Conservation (phyloP, 331 rosid genomes). For the Malus hybrid region DNA sequence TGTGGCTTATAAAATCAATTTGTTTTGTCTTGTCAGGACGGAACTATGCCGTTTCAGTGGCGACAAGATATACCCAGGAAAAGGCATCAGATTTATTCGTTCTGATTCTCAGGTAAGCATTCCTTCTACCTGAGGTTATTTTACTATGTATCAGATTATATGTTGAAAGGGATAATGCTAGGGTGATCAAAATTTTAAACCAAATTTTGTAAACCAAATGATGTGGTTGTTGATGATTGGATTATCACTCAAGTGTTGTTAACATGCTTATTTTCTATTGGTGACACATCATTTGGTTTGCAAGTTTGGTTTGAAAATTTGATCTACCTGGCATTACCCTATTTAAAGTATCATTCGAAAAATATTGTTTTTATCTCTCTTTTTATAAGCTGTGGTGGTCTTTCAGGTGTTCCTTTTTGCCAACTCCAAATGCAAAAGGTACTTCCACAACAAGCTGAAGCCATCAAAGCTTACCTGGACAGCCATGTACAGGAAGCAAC, state of each 20-base stretch:
- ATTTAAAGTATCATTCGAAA: no score
- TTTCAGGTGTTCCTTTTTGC: constrained; percentile 63
- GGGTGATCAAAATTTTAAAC: no score
- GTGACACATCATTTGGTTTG: no score
- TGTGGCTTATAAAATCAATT: no score
- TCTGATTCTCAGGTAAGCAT: constrained; percentile 64
- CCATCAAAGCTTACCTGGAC: constrained; percentile 92
- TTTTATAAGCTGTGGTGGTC: background rate
- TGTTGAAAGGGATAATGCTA: no score
- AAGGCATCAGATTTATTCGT: constrained; percentile 64
- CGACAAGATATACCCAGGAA: constrained; percentile 72
- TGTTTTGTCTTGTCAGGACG: background rate
- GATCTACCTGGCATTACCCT: no score
- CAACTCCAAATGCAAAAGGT: constrained; percentile 82
- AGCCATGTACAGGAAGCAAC: constrained; percentile 85
- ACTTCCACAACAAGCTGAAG: constrained; percentile 77
- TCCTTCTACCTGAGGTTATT: background rate
- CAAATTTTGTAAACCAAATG: no score
- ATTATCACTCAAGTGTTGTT: no score
- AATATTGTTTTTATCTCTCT: no score
- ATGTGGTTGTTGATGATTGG: no score
- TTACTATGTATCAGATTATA: background rate
- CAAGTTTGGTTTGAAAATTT: no score
- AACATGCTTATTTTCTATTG: no score
- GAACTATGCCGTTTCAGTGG: constrained; percentile 86